Percentiles rank a stretch among this genome's conserved stretches.
These are phyloP conservation scores for Colletotrichum limetticola DNA, from an alignment of 2,329 filamentous ascomycete species.

Conservation along the genomic window DNA sequence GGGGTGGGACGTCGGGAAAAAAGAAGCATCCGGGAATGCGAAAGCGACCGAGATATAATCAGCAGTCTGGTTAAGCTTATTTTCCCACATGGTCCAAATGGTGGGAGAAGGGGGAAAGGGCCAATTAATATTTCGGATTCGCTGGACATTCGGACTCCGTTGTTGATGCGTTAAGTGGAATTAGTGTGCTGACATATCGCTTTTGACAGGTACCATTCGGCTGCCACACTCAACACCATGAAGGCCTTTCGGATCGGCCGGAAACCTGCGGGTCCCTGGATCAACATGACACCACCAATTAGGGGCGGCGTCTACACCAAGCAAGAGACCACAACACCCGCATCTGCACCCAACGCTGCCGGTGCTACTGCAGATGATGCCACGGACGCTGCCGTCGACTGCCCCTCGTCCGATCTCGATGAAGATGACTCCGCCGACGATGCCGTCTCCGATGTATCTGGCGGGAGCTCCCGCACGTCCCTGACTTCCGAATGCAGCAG, in stretches of 20 bases:
- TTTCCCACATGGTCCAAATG: background rate
- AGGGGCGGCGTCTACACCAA: slow-evolving; percentile 56
- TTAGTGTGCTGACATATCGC: slow-evolving; percentile 41
- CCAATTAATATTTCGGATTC: slow-evolving; percentile 24
- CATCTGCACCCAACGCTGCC: background rate
- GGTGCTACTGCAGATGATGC: slow-evolving; percentile 9
- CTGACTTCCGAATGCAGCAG: slow-evolving; percentile 34
- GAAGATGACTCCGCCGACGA: slow-evolving; percentile 30
- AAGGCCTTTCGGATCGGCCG: slow-evolving; percentile 69
- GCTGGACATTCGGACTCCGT: slow-evolving; percentile 16
- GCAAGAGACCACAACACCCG: slow-evolving; percentile 29
- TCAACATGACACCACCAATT: slow-evolving; percentile 69
- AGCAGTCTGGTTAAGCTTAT: slow-evolving; percentile 34
- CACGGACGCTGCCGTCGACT: slow-evolving; percentile 18
- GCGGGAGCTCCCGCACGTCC: slow-evolving; percentile 33
- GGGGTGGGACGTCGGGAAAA: background rate
- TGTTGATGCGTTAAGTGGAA: slow-evolving; percentile 26
- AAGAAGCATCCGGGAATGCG: background rate
- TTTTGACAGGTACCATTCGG: slow-evolving; percentile 65
- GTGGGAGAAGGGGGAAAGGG: slow-evolving; percentile 10
- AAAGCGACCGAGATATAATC: background rate
- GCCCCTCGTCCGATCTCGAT: slow-evolving; percentile 31
- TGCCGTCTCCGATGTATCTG: slow-evolving; percentile 28
- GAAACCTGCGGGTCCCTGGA: slow-evolving; percentile 64
- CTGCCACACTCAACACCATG: slow-evolving; percentile 65